Percentiles rank a stretch among this genome's conserved stretches.
Evolutionary conservation across 495 filamentous ascomycete species (phyloP).

Genomic region (Extremus antarcticus): DNA sequence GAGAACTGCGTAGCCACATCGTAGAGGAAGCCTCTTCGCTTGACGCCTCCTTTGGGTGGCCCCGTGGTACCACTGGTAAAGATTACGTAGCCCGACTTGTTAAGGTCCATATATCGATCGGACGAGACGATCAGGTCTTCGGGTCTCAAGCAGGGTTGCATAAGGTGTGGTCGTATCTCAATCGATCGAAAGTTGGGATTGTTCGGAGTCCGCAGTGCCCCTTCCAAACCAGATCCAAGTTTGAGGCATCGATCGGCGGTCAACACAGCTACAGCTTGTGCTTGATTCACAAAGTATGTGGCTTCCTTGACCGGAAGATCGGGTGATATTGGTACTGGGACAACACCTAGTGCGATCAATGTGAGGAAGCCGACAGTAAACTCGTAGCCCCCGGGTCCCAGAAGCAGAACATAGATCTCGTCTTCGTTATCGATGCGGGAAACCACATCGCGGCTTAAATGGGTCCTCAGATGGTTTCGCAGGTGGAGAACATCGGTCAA

Average conservation of each 20-base stretch:
- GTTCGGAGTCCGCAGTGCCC: constrained; percentile 7
- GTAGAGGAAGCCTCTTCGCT: constrained; percentile 25
- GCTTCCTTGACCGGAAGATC: constrained; percentile 33
- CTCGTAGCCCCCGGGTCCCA: constrained; percentile 38
- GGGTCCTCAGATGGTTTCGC: constrained; percentile 17
- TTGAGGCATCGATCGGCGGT: constrained; percentile 12
- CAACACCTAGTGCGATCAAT: constrained; percentile 34
- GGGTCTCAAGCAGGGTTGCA: constrained; percentile 13
- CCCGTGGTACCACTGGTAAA: constrained; percentile 33
- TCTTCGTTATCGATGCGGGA: constrained; percentile 25
- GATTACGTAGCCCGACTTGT: constrained; percentile 24
- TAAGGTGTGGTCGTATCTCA: constrained; percentile 17
- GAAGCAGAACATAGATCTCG: constrained; percentile 35
- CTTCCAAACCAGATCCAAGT: constrained; percentile 15
- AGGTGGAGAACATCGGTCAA: constrained; percentile 25
- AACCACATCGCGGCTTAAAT: constrained; percentile 6
- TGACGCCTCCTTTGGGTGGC: constrained; percentile 30
- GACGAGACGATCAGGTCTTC: constrained; percentile 23
- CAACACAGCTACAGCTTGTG: constrained; percentile 18
- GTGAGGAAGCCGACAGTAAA: constrained; percentile 37
- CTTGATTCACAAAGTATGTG: constrained; percentile 32
- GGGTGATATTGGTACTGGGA: constrained; percentile 24
- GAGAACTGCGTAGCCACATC: constrained; percentile 21
- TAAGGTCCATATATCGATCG: constrained; percentile 23
- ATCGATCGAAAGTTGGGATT: constrained; percentile 16